Percentiles rank a stretch among this genome's conserved stretches.
These are phyloP conservation scores for Silene uniflora DNA, from an alignment of 148 eudicot genomes.

Conservation along the genomic window DNA sequence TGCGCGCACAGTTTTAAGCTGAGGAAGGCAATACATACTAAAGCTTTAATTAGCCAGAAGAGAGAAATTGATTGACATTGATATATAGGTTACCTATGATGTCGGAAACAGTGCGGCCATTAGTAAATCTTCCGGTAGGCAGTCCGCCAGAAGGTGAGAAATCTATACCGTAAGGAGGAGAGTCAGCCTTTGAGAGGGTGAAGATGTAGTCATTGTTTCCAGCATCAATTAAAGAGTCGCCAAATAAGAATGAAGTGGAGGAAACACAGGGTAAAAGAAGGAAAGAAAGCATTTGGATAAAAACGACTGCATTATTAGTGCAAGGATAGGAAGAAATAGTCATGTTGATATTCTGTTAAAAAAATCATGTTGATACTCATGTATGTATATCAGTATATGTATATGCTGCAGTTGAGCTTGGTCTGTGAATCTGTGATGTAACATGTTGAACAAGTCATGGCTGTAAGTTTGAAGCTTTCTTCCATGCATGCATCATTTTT, in stretches of 20 bases:
- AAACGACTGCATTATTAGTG: neutral
- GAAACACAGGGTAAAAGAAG: slow-evolving; percentile 25
- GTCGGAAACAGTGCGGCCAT: slow-evolving; percentile 59
- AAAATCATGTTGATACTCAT: no score
- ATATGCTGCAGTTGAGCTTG: neutral
- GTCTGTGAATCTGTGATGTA: slow-evolving; percentile 3
- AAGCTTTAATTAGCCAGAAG: no score
- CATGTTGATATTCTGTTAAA: slow-evolving; percentile 11
- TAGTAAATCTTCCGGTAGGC: slow-evolving; percentile 73
- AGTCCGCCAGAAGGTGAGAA: slow-evolving; percentile 46
- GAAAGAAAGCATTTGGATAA: neutral
- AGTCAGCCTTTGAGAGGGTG: slow-evolving; percentile 60
- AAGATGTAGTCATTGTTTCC: slow-evolving; percentile 60
- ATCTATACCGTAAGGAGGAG: slow-evolving; percentile 65
- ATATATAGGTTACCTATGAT: slow-evolving; percentile 40
- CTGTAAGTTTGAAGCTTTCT: slow-evolving; percentile 19
- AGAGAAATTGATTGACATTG: neutral
- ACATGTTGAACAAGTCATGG: slow-evolving; percentile 22
- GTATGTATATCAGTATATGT: neutral
- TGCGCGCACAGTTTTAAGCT: slow-evolving; percentile 9
- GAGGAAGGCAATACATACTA: neutral
- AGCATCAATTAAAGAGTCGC: slow-evolving; percentile 59
- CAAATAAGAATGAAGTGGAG: slow-evolving; percentile 43
- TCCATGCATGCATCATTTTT: neutral
- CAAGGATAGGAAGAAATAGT: slow-evolving; percentile 1